Evolutionary conservation across 2,329 filamentous ascomycete genomes (phyloP).

Genomic region (Gremmenia infestans): DNA sequence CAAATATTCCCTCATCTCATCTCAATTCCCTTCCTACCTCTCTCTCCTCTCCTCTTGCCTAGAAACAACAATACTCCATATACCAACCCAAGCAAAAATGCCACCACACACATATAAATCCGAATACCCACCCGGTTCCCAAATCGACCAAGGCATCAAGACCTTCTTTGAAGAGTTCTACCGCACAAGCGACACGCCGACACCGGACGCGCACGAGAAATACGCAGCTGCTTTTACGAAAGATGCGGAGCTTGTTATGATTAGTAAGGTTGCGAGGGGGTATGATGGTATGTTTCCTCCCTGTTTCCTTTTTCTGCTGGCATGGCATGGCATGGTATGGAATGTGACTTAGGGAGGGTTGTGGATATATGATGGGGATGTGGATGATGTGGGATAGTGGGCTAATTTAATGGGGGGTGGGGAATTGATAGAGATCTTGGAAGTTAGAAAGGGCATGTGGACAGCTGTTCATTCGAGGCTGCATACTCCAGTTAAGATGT

Average conservation of each 20-base stretch:
- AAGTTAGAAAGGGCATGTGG: slow-evolving; percentile 48
- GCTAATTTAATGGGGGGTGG: not conserved
- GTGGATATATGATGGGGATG: not conserved
- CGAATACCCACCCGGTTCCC: slow-evolving; percentile 9
- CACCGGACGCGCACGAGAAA: slow-evolving; percentile 41
- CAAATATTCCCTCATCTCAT: not conserved
- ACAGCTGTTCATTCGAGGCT: slow-evolving; percentile 42
- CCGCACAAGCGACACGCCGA: slow-evolving; percentile 44
- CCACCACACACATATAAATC: slow-evolving; percentile 12
- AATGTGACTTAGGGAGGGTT: not conserved
- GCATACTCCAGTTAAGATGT: slow-evolving; percentile 44
- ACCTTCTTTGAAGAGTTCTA: slow-evolving; percentile 69
- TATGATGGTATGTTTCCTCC: slow-evolving; percentile 35
- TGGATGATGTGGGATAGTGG: not conserved
- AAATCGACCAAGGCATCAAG: slow-evolving; percentile 52
- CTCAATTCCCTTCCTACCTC: not conserved
- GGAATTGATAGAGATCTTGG: slow-evolving; percentile 40
- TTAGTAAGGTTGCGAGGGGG: slow-evolving; percentile 40
- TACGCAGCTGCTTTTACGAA: slow-evolving; percentile 44
- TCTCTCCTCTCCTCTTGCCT: too few relatives aligned
- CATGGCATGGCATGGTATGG: not conserved
- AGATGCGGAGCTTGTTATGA: slow-evolving; percentile 49
- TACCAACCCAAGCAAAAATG: not conserved
- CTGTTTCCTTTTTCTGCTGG: not conserved
- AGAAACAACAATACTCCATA: not conserved